Evolutionary conservation across 345 rosid species (phyloP).

Genomic region (Populus pruinosa): DNA sequence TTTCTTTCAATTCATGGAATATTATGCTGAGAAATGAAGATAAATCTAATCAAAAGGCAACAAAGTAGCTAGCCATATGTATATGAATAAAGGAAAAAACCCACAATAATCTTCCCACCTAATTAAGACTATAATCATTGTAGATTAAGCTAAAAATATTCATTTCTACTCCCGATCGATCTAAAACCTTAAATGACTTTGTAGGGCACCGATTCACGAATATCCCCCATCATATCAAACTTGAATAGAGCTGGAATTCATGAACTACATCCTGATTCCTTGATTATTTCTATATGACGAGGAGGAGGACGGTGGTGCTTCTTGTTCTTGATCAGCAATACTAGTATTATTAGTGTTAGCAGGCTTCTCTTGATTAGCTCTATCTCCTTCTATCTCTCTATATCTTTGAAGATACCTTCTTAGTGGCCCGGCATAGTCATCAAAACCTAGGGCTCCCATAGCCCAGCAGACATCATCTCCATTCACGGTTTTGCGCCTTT

Average conservation of each 20-base stretch:
- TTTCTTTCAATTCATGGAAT: neutral
- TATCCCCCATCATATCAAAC: neutral
- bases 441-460: conserved; percentile 19
- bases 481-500: conserved; percentile 14
- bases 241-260: neutral
- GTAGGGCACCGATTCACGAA: neutral
- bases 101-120: neutral
- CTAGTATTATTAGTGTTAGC: neutral
- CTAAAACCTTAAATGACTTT: neutral
- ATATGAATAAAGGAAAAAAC: neutral
- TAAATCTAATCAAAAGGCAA: neutral
- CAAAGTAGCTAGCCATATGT: neutral
- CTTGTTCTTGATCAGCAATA: neutral
- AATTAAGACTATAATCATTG: too few species aligned
- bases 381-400: conserved; percentile 12
- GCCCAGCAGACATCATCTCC: conserved; percentile 22
- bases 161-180: neutral
- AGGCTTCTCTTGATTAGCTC: conserved; percentile 6
- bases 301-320: neutral
- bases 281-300: neutral
- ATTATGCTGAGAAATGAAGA: neutral
- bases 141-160: neutral
- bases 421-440: conserved; percentile 13
- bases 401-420: conserved; percentile 10
- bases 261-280: neutral